phyloP scores from a whole-genome alignment of 805 yeast species.

The Ogataea paraovalis region DNA sequence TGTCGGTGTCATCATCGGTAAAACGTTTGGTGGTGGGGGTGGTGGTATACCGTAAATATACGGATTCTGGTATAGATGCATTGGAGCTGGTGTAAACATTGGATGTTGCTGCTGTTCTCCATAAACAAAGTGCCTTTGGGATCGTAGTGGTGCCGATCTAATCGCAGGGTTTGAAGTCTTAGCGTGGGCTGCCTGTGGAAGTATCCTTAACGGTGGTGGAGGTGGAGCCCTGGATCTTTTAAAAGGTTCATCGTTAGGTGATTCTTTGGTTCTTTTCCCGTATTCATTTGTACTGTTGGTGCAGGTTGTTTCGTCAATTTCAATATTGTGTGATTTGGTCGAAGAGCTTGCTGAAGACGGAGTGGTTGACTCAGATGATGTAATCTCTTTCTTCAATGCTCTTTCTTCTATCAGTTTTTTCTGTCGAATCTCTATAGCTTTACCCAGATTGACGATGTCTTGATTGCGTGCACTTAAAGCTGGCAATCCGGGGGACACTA shows the following conservation, averaged over 20 bases:
- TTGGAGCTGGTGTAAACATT: not conserved
- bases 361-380: not conserved
- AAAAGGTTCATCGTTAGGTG: conserved; percentile 7
- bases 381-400: not conserved
- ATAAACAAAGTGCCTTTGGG: not conserved
- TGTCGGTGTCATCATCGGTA: not conserved
- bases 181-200: conserved; percentile 1
- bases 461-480: conserved; percentile 18
- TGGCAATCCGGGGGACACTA: conserved; percentile 24
- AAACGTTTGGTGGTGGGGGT: too few species aligned
- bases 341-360: conserved; percentile 1
- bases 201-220: conserved; percentile 21
- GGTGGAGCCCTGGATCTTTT: conserved; percentile 24
- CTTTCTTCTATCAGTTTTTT: conserved; percentile 17
- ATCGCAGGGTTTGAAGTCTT: conserved; percentile 6
- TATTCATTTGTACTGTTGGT: not conserved
- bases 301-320: not conserved
- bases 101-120: not conserved
- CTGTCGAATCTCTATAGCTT: conserved; percentile 22
- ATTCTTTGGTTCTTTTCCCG: not conserved
- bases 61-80: not conserved
- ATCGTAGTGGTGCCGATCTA: conserved; percentile 14
- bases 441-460: conserved; percentile 16
- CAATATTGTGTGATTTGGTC: not conserved
- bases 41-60: not conserved